These are phyloP conservation scores for Chaetomium globosum DNA, from an alignment of 2,329 filamentous ascomycete species.

Conservation along the genomic window DNA sequence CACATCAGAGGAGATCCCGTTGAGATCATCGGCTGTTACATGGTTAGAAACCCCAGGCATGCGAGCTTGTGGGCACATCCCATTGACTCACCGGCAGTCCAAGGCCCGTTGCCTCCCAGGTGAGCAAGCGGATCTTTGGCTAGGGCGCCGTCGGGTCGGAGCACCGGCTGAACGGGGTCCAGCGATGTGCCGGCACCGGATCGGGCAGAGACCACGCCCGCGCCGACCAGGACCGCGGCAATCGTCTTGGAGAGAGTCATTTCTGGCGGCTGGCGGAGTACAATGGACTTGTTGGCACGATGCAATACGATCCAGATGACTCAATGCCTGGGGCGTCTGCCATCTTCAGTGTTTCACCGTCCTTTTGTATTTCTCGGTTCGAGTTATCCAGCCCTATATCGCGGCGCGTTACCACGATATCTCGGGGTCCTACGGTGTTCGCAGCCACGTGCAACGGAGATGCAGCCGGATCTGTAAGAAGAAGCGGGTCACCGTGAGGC, in stretches of 20 bases:
- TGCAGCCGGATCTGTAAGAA: constrained; percentile 4
- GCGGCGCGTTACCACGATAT: background rate
- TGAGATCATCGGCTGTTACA: constrained; percentile 59
- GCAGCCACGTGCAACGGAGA: background rate
- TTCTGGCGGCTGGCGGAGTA: background rate
- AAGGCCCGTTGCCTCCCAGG: background rate
- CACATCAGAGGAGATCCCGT: constrained; percentile 55
- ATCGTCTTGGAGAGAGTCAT: background rate
- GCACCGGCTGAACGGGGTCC: constrained; percentile 6
- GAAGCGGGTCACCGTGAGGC: background rate
- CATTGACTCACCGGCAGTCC: background rate
- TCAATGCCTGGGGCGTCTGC: background rate
- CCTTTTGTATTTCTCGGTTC: background rate
- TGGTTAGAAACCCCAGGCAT: background rate
- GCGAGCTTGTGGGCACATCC: background rate
- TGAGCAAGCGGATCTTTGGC: constrained; percentile 2
- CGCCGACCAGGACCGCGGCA: background rate
- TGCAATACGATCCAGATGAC: background rate
- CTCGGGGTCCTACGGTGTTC: background rate
- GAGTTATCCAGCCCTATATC: background rate
- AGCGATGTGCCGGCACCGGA: background rate
- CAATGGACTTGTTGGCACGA: background rate
- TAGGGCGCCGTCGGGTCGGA: constrained; percentile 2
- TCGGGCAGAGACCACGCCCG: background rate
- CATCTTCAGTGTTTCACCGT: background rate